phyloP scores from a whole-genome alignment of 2,329 filamentous ascomycete species.

The Aureobasidium sp. region DNA sequence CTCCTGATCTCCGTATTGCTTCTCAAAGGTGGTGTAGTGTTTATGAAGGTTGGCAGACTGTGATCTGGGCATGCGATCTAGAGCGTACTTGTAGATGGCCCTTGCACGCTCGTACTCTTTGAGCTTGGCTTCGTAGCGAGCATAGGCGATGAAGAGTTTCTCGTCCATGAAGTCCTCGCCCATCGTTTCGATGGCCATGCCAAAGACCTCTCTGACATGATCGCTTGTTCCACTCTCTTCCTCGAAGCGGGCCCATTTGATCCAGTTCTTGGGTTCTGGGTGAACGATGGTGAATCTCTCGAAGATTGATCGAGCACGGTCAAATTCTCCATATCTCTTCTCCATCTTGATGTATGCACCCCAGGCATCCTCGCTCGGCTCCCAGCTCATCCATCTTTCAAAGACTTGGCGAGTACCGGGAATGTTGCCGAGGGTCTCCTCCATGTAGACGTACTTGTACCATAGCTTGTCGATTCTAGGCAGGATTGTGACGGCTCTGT shows the following conservation, averaged over 20 bases:
- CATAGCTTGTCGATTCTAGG: conserved; percentile 92
- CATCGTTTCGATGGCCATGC: conserved; percentile 75
- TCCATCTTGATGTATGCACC: conserved; percentile 93
- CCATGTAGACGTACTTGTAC: conserved; percentile 99
- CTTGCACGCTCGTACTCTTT: conserved; percentile 91
- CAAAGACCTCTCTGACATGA: conserved; percentile 84
- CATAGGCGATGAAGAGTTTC: conserved; percentile 88
- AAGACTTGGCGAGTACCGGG: conserved; percentile 89
- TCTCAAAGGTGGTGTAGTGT: conserved; percentile 94
- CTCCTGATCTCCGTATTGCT: conserved; percentile 89
- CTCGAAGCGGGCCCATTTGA: conserved; percentile 97
- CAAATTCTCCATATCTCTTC: conserved; percentile 87
- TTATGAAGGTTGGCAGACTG: conserved; percentile 81
- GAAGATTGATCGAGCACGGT: conserved; percentile 83
- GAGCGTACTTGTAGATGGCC: conserved; percentile 92
- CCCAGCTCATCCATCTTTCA: conserved; percentile 97
- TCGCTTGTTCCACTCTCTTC: conserved; percentile 92
- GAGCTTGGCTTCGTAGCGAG: conserved; percentile 86
- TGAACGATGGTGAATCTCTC: conserved; percentile 85
- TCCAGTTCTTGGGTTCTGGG: conserved; percentile 92
- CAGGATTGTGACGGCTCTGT: conserved; percentile 86
- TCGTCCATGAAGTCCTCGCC: conserved; percentile 96
- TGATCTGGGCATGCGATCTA: conserved; percentile 83
- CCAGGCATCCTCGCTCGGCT: conserved; percentile 94
- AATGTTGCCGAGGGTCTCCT: conserved; percentile 93